Percentiles rank a stretch among this genome's conserved stretches.
Conservation (phyloP, 352 stramenopile genomes). For the Phytopythium mirpurense region DNA sequence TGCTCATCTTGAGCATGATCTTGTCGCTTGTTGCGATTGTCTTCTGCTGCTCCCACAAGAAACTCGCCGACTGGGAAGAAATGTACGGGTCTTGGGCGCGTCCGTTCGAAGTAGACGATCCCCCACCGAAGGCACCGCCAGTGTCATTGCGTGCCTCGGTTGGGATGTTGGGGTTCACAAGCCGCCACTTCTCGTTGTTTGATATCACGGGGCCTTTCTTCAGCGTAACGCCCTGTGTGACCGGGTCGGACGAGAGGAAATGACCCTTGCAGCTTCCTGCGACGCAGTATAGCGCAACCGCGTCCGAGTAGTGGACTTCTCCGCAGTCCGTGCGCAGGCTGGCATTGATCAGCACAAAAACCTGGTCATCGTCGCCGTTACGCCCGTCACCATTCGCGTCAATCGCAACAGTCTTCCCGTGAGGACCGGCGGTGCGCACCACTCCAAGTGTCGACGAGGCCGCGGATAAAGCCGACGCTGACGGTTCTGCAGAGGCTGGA, state of each 20-base stretch:
- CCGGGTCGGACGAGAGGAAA: slow-evolving; percentile 66
- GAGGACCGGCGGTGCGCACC: neutral
- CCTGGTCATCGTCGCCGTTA: slow-evolving; percentile 66
- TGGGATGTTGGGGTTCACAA: slow-evolving; percentile 51
- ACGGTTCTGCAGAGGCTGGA: neutral
- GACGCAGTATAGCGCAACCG: slow-evolving; percentile 74
- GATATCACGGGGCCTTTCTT: slow-evolving; percentile 78
- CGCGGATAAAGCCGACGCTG: neutral
- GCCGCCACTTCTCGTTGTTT: slow-evolving; percentile 74
- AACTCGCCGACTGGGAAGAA: slow-evolving; percentile 30
- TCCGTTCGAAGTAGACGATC: neutral
- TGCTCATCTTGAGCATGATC: slow-evolving; percentile 69
- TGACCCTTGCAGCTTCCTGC: slow-evolving; percentile 58
- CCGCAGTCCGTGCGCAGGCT: slow-evolving; percentile 61
- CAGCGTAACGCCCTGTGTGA: slow-evolving; percentile 46
- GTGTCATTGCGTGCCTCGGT: slow-evolving; percentile 16
- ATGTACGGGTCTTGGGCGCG: slow-evolving; percentile 25
- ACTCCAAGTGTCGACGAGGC: neutral
- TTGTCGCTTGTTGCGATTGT: slow-evolving; percentile 58
- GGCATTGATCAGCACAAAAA: slow-evolving; percentile 76
- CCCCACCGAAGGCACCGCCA: neutral
- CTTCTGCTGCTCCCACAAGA: slow-evolving; percentile 60
- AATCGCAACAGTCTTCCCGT: slow-evolving; percentile 17
- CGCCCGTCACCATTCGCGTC: slow-evolving; percentile 57
- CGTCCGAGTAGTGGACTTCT: slow-evolving; percentile 68